Evolutionary conservation across 2,329 filamentous ascomycete species (phyloP).

Genomic region (Pyrenophora teres): DNA sequence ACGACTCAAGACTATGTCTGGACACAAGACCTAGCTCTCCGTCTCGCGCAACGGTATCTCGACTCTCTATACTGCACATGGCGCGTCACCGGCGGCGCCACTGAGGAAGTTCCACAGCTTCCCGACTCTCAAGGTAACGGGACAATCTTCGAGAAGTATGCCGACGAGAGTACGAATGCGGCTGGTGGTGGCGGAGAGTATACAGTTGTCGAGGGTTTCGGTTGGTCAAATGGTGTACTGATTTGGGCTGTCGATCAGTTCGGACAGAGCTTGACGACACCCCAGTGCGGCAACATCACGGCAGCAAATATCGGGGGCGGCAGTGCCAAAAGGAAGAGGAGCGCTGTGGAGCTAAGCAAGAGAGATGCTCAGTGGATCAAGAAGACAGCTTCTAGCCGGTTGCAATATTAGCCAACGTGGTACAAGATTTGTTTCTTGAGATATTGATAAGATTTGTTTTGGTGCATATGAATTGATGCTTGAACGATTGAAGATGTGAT

Average conservation of each 20-base stretch:
- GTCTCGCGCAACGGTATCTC: slow-evolving; percentile 67
- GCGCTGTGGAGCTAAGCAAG: slow-evolving; percentile 35
- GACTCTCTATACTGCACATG: slow-evolving; percentile 73
- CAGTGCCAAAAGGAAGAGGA: slow-evolving; percentile 33
- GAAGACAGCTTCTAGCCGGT: slow-evolving; percentile 19
- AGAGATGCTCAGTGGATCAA: slow-evolving; percentile 43
- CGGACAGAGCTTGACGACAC: slow-evolving; percentile 58
- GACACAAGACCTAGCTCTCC: slow-evolving; percentile 61
- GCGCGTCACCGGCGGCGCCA: slow-evolving; percentile 69
- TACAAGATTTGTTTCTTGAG: neutral
- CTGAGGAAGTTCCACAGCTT: slow-evolving; percentile 39
- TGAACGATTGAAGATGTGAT: no score
- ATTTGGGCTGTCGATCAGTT: slow-evolving; percentile 70
- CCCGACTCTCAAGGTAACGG: slow-evolving; percentile 56
- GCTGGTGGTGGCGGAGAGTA: slow-evolving; percentile 71
- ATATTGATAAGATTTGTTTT: no score
- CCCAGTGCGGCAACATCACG: slow-evolving; percentile 51
- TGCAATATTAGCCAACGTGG: neutral
- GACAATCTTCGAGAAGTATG: slow-evolving; percentile 74
- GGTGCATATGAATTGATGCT: no score
- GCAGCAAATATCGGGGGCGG: slow-evolving; percentile 27
- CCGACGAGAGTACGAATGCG: slow-evolving; percentile 62
- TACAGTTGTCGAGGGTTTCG: slow-evolving; percentile 71
- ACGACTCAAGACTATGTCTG: slow-evolving; percentile 53
- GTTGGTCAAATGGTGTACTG: slow-evolving; percentile 71